Base-by-base conservation (phyloP, 2,329 filamentous ascomycete genomes). In the Colletotrichum karsti region DNA sequence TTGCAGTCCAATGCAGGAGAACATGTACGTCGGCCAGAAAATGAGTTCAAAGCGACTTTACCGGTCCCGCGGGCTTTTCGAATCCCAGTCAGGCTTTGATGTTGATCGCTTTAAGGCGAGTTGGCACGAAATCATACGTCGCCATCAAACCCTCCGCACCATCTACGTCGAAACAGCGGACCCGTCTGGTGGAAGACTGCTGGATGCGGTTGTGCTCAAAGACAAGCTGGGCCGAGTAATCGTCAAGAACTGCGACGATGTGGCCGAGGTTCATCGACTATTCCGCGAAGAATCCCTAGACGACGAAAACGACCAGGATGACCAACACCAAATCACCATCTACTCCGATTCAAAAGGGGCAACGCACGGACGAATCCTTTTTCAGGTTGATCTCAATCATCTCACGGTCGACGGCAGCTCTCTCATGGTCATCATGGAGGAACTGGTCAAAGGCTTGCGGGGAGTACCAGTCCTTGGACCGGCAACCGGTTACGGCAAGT, bases 1-100 rank as follows among this genome's bases (percentile, higher is more conserved):
- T 3, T 80, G 78, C 69, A 77, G 79, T 3, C 74, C 78, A 0
- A 73, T 81, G 62, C 80, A 82, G 41, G 75, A 77, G n/a, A 78
- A 77, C 3, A 74, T 83, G 1, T 71, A 83, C 33, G 73, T 79
- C 3, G 73, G 80, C 8, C 73, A 77, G 18, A 67, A 57, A 10
- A 58, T 69, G 37, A 73, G 73, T 24, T 59, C 71, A 4, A n/a
- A 67, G 7, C 74, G 73, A 4, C 72, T 71, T 5, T 80, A 80
- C 44, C 70, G 77, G 15, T 71, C 61, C 7, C 55, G 61, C 7
- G 58, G 64, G 2, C 53, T 67, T 4, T 63, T 67, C n/a, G 42
- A 53, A 22, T 22, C 37, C 1, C 28, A 33, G 3, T n/a, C 20
- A 0, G 42, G 9, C 1, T 30, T 69, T 2, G 33, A 69, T 2